Evolutionary conservation across 495 filamentous ascomycete species (phyloP).

Genomic region (Hyaloscypha bicolor): DNA sequence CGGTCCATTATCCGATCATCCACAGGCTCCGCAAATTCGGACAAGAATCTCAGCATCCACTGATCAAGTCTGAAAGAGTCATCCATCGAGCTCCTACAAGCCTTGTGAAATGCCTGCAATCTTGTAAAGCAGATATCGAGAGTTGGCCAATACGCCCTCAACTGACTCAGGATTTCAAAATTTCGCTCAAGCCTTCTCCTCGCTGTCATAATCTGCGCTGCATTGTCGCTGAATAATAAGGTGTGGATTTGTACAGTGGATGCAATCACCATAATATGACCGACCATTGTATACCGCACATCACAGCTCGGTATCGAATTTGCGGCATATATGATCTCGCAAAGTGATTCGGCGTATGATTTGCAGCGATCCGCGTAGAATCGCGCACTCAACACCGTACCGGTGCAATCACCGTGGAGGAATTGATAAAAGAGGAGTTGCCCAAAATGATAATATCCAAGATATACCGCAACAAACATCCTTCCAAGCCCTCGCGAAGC

Average conservation of each 20-base stretch:
- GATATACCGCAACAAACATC: conserved; percentile 43
- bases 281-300: conserved; percentile 44
- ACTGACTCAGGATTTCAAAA: conserved; percentile 40
- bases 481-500: conserved; percentile 40
- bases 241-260: conserved; percentile 47
- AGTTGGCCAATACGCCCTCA: conserved; percentile 41
- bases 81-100: conserved; percentile 37
- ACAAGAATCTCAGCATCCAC: conserved; percentile 46
- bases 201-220: conserved; percentile 30
- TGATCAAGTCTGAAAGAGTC: conserved; percentile 41
- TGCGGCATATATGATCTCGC: conserved; percentile 41
- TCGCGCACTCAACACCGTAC: conserved; percentile 9
- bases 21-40: conserved; percentile 36
- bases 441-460: conserved; percentile 47
- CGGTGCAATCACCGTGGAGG: conserved; percentile 35
- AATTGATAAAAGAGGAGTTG: conserved; percentile 48
- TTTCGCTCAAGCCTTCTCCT: conserved; percentile 41
- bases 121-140: conserved; percentile 39
- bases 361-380: conserved; percentile 43
- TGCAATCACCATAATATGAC: conserved; percentile 45
- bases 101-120: conserved; percentile 42
- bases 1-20: conserved; percentile 26
- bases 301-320: conserved; percentile 38
- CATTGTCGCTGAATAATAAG: conserved; percentile 37
- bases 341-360: conserved; percentile 37